Percentiles rank a stretch among this genome's conserved stretches.
phyloP scores from a whole-genome alignment of 2,329 filamentous ascomycete genomes.

The Pseudogymnoascus verrucosus region DNA sequence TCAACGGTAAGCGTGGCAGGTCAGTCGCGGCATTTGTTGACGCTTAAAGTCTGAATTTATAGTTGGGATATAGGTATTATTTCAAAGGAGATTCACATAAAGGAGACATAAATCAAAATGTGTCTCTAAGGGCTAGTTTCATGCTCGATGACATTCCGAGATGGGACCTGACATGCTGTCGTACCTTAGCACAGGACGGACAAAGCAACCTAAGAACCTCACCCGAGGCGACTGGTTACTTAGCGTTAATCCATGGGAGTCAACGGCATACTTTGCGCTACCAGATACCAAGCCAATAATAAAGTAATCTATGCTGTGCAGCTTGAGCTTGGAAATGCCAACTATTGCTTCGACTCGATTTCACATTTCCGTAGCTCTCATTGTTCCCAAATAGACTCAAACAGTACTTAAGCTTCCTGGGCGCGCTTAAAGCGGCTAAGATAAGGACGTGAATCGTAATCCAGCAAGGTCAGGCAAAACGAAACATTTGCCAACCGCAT shows the following conservation, averaged over 20 bases:
- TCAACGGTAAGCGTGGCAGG: constrained; percentile 1
- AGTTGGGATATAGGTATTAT: neutral
- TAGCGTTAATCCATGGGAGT: neutral
- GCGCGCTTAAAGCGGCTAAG: constrained; percentile 10
- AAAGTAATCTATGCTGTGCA: neutral
- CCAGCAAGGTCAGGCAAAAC: constrained; percentile 7
- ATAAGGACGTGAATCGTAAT: constrained; percentile 3
- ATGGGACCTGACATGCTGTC: constrained; percentile 6
- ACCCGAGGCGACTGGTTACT: constrained; percentile 3
- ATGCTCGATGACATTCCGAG: constrained; percentile 6
- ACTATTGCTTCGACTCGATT: neutral
- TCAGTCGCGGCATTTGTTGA: neutral
- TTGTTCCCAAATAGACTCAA: neutral
- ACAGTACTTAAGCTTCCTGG: constrained; percentile 1
- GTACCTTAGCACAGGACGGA: constrained; percentile 5
- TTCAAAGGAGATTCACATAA: constrained; percentile 1
- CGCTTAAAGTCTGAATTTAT: neutral
- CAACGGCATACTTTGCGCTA: neutral
- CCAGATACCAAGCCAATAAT: neutral
- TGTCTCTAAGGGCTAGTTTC: constrained; percentile 2
- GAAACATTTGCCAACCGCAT: constrained; percentile 4
- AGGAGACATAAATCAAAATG: constrained; percentile 1
- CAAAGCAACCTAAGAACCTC: constrained; percentile 8
- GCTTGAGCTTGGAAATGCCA: neutral
- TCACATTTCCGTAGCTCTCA: neutral